Evolutionary conservation across 805 yeast genomes (phyloP).

Genomic region (Monosporozyma aerobia): DNA sequence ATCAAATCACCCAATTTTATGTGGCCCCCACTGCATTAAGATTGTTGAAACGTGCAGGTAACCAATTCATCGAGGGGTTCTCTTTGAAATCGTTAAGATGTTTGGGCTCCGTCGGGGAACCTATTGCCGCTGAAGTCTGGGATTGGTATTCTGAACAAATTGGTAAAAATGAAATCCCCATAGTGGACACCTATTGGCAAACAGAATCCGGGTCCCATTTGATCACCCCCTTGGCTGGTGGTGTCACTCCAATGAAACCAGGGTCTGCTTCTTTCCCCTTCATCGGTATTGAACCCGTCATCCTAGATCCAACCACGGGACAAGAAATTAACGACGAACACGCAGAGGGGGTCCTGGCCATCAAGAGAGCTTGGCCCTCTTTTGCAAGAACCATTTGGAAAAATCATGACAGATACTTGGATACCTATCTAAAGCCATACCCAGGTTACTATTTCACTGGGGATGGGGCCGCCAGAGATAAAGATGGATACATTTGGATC

Average conservation of each 20-base stretch:
- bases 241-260: slow-evolving; percentile 71
- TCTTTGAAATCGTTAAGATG: slow-evolving; percentile 58
- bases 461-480: slow-evolving; percentile 82
- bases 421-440: slow-evolving; percentile 75
- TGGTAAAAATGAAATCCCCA: slow-evolving; percentile 61
- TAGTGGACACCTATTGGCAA: slow-evolving; percentile 84
- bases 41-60: slow-evolving; percentile 68
- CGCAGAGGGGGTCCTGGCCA: slow-evolving; percentile 73
- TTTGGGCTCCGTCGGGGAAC: slow-evolving; percentile 80
- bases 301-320: slow-evolving; percentile 69
- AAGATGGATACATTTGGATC: slow-evolving; percentile 79
- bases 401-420: slow-evolving; percentile 64
- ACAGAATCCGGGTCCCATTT: slow-evolving; percentile 80
- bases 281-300: slow-evolving; percentile 67
- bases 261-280: slow-evolving; percentile 81
- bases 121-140: slow-evolving; percentile 80
- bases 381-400: slow-evolving; percentile 77
- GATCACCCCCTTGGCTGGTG: slow-evolving; percentile 68
- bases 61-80: slow-evolving; percentile 47
- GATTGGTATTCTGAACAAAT: slow-evolving; percentile 72
- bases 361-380: slow-evolving; percentile 73
- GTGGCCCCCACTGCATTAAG: slow-evolving; percentile 82
- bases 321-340: slow-evolving; percentile 57
- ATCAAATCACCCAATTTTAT: slow-evolving; percentile 69
- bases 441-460: slow-evolving; percentile 80